A percentile compares a stretch with the other conserved stretches of the same genome.
These are phyloP conservation scores for Pestalotiopsis sp. DNA, from an alignment of 2,329 filamentous ascomycete genomes.

Conservation along the genomic window DNA sequence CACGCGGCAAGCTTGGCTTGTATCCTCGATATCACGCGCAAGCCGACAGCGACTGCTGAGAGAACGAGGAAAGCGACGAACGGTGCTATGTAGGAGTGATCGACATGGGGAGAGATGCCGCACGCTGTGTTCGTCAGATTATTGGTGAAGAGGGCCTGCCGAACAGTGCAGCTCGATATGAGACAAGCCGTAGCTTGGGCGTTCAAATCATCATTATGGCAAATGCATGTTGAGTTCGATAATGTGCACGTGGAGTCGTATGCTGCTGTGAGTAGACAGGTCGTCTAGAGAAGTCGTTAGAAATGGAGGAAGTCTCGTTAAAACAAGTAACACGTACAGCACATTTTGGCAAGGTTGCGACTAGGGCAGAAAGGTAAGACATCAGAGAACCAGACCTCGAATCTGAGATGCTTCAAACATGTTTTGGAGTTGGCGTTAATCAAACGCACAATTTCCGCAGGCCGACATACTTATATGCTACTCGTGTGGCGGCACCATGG, in stretches of 20 bases:
- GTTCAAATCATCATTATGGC: conserved; percentile 14
- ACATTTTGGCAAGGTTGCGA: conserved; percentile 7
- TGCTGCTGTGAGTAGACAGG: conserved; percentile 15
- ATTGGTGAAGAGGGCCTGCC: conserved; percentile 11
- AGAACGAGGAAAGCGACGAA: background rate
- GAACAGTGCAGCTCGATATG: conserved; percentile 14
- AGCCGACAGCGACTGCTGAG: conserved; percentile 3
- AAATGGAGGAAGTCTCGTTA: background rate
- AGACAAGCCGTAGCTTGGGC: conserved; percentile 15
- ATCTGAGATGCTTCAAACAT: background rate
- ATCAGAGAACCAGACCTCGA: background rate
- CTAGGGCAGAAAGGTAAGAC: conserved; percentile 10
- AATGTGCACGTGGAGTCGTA: conserved; percentile 15
- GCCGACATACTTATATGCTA: background rate
- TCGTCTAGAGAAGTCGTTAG: conserved; percentile 12
- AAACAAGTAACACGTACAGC: conserved; percentile 5
- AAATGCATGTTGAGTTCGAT: conserved; percentile 16
- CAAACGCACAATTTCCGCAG: background rate
- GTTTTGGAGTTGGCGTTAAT: background rate
- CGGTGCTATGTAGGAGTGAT: conserved; percentile 2
- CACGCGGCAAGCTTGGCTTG: conserved; percentile 16
- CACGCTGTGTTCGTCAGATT: conserved; percentile 12
- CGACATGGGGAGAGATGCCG: conserved; percentile 1
- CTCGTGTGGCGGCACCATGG: background rate
- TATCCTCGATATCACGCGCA: conserved; percentile 9